These are phyloP conservation scores for Kwoniella shandongensis DNA, from an alignment of 768 basidiomycete genomes.

Conservation along the genomic window DNA sequence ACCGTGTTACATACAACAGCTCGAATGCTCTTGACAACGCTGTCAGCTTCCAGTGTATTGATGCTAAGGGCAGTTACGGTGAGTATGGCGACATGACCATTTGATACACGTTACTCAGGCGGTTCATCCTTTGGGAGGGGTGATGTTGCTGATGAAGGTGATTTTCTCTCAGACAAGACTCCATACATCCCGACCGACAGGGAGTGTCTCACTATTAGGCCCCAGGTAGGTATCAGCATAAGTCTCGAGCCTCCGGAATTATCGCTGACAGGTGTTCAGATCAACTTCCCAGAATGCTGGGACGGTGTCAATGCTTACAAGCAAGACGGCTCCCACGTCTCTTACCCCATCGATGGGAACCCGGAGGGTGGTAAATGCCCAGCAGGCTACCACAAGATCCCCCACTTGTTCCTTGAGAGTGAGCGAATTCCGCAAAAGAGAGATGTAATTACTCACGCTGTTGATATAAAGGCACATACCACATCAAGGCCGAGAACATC, in stretches of 20 bases:
- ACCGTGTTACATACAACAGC: slow-evolving; percentile 18
- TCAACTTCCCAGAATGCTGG: slow-evolving; percentile 38
- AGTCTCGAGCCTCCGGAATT: not conserved
- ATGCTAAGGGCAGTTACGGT: slow-evolving; percentile 21
- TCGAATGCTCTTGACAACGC: slow-evolving; percentile 17
- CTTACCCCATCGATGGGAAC: slow-evolving; percentile 23
- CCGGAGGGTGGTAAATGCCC: slow-evolving; percentile 30
- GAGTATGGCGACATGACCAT: slow-evolving; percentile 1
- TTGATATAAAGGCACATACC: slow-evolving; percentile 24
- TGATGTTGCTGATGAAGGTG: too few species aligned
- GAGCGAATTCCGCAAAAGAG: not conserved
- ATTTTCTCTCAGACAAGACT: slow-evolving; percentile 21
- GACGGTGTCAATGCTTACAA: slow-evolving; percentile 33
- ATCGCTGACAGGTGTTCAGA: slow-evolving; percentile 12
- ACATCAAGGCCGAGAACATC: slow-evolving; percentile 12
- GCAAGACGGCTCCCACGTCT: slow-evolving; percentile 31
- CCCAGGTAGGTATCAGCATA: slow-evolving; percentile 13
- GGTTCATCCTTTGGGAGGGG: too few species aligned
- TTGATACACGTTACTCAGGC: too few species aligned
- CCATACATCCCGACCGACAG: slow-evolving; percentile 17
- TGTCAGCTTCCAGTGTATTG: slow-evolving; percentile 27
- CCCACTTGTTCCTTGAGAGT: slow-evolving; percentile 35
- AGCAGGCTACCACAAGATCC: slow-evolving; percentile 25
- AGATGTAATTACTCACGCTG: not conserved
- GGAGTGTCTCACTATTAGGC: slow-evolving; percentile 22